Evolutionary conservation across 2,329 filamentous ascomycete genomes (phyloP), one percentile per base, ranked within the genome.

Genomic region (Penicillium sp.): DNA sequence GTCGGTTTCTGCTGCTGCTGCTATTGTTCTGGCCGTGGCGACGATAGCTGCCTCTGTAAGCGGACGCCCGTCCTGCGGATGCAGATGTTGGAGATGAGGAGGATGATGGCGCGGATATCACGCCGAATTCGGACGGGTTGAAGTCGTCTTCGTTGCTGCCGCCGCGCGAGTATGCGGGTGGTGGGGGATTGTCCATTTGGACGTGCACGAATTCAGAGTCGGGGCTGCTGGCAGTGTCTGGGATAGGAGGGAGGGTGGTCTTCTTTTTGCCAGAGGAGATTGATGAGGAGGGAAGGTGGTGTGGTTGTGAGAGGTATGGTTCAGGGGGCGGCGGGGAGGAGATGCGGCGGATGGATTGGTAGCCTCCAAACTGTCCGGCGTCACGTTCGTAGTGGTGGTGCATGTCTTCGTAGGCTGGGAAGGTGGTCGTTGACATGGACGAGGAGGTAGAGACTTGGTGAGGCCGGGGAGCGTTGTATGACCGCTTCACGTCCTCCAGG

Each of bases 181-280:
- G 21, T 28, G 47, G 45, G 21, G 30, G 35, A 30, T 47, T 33
- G 12, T 30, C 45, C 33, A 48, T 33, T 20, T 46, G 46, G 14
- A 48, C 46, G 24, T 55, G 52, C 23, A 55, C 45, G 23, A 46
- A 48, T 23, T 55, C 52, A 6, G 52, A 48, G 23, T 43, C 43
- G 7, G n/a, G 21, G 59, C 52, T 14, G 59, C 52, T 26, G 67
- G 61, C 2, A 61, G 59, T 50, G 30, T 70, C 67, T 3, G 68
- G 70, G 16, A 71, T 57, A 5, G 68, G 67, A 2, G 69, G 68
- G 1, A 73, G 63, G 2, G 68, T 69, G 46, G 70, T 70, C 45
- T 42, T 47, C 52, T 42, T 40, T 48, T 48, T 55, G 11, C 52
- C 52, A 12, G 52, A 40, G 14, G 52, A 48, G 16, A 55, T 7